These are phyloP conservation scores for Fagopyrum esculentum DNA, from an alignment of 148 eudicot genomes.

Conservation along the genomic window DNA sequence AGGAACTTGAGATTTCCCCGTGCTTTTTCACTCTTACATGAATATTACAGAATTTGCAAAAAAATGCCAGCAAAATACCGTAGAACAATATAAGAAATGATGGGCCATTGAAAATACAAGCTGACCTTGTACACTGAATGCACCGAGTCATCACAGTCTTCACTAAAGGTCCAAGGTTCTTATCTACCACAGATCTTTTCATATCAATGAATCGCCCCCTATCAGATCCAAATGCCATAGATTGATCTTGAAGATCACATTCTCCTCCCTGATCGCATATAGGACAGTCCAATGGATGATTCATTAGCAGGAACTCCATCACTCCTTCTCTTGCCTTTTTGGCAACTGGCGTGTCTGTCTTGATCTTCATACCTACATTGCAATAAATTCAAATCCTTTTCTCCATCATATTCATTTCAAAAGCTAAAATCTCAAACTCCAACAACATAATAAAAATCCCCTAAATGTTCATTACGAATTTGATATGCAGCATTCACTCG, in stretches of 20 bases:
- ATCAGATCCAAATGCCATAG: constrained; percentile 99
- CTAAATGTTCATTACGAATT: background rate
- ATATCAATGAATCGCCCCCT: constrained; percentile 92
- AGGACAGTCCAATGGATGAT: constrained; percentile 98
- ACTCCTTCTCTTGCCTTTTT: constrained; percentile 99
- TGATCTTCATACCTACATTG: constrained; percentile 84
- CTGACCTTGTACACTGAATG: constrained; percentile 92
- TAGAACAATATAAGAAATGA: background rate
- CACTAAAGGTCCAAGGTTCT: constrained; percentile 94
- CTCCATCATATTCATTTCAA: background rate
- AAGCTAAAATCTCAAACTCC: background rate
- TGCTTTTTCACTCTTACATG: background rate
- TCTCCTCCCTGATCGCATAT: constrained; percentile 99
- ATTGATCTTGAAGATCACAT: constrained; percentile 98
- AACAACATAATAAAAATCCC: background rate
- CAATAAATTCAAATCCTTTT: background rate
- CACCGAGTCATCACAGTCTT: constrained; percentile 99
- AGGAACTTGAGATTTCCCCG: background rate
- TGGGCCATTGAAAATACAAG: background rate
- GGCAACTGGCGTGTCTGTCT: constrained; percentile 93
- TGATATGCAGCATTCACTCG: background rate
- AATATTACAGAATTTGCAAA: background rate
- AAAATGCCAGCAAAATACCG: background rate
- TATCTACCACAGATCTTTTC: constrained; percentile 97
- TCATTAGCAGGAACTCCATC: constrained; percentile 96